Base-by-base conservation (phyloP, 352 stramenopile genomes). In the Pythium apleroticum region DNA sequence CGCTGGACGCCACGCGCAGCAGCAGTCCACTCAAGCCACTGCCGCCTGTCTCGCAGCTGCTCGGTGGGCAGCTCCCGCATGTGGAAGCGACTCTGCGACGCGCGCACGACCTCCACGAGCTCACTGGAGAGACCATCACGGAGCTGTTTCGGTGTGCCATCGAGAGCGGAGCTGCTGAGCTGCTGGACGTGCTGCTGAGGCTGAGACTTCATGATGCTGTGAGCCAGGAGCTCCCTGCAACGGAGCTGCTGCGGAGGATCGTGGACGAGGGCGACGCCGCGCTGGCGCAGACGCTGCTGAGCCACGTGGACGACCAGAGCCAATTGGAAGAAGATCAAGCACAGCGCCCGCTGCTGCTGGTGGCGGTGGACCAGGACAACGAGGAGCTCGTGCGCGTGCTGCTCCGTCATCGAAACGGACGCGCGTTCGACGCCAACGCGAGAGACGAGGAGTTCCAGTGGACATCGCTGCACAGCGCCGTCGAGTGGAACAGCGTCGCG, bases 401-500 rank as follows among this genome's bases (percentile, higher is more conserved):
- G 28, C 31, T 70, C 3, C 27, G 20, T 10, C 8, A 25, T 48
- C 4, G 39, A 8, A 24, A 48, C 10, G 19, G 41, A 15, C 4
- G 31, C 1, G 17, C 12, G 1, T 22, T 52, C 6, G 19, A 57
- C 17, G 15, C 39, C 12, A 27, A 56, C 19, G 55, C 14, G 1
- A 14, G 8, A 9, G 63, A 72, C 31, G 45, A 56, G 7, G 66
- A 66, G 28, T 63, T 48, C 14, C 43, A 55, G 14, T 66, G 65
- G 27, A 67, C 68, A n/a, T 57, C 65, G 28, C 59, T 78, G 12
- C 68, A 76, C 53, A 66, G 69, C 31, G 72, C 72, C 3, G 62
- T 65, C 7, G 72, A 78, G 58, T 75, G 72, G 57, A 60, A 73
- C 52, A 73, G 68, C 48, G 68, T 71, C 8, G 33, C 41, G 11